Conservation (phyloP, 768 basidiomycete species). For the Lactarius quietus region DNA sequence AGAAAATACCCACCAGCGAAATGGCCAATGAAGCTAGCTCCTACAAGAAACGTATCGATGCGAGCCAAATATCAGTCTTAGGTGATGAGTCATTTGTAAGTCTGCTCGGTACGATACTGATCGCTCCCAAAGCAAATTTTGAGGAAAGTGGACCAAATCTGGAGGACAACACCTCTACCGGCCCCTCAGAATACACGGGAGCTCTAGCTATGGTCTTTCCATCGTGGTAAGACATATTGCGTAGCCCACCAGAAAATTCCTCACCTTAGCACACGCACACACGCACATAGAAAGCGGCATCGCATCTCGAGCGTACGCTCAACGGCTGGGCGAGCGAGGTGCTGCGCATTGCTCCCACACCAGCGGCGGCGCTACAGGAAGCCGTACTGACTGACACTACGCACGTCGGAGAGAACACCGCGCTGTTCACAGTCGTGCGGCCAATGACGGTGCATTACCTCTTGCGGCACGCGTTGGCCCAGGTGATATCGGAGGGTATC, state of each 20-base stretch:
- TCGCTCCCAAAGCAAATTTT: too few relatives aligned
- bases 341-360: constrained; percentile 52
- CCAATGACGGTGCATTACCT: constrained; percentile 76
- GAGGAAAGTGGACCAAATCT: not conserved
- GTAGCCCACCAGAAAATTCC: not conserved
- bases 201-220: constrained; percentile 80
- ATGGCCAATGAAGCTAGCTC: too few relatives aligned
- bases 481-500: constrained; percentile 71
- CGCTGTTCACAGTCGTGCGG: constrained; percentile 30
- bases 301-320: constrained; percentile 64
- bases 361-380: constrained; percentile 49
- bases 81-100: too few relatives aligned
- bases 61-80: too few relatives aligned
- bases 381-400: constrained; percentile 60
- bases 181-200: constrained; percentile 43
- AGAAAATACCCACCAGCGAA: too few relatives aligned
- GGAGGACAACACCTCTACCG: constrained; percentile 32
- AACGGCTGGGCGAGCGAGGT: constrained; percentile 86
- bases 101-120: too few relatives aligned
- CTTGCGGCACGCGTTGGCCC: constrained; percentile 75
- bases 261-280: not conserved
- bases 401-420: constrained; percentile 41
- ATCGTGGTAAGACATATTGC: constrained; percentile 55
- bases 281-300: constrained; percentile 80
- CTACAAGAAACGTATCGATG: too few relatives aligned